A percentile compares a stretch with the other conserved stretches of the same genome.
These are phyloP conservation scores for Ascosphaera pollenicola DNA, from an alignment of 2,329 filamentous ascomycete genomes.

Conservation along the genomic window DNA sequence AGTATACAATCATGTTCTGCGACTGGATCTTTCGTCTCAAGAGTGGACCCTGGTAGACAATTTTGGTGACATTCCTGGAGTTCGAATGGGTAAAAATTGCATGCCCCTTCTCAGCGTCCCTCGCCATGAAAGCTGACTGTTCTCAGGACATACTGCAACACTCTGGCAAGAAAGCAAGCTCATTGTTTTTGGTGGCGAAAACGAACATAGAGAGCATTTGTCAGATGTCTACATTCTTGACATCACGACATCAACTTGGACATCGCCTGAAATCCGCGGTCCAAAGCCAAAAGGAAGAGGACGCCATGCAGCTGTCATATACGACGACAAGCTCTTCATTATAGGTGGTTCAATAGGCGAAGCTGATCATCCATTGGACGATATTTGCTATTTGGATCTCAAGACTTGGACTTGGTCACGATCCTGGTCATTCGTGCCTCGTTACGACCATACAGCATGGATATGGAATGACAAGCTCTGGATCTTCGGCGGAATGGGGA, in stretches of 20 bases:
- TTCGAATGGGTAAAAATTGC: slow-evolving; percentile 59
- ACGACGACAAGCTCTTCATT: slow-evolving; percentile 93
- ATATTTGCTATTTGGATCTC: slow-evolving; percentile 88
- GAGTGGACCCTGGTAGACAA: slow-evolving; percentile 96
- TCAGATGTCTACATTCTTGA: slow-evolving; percentile 94
- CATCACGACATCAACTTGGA: slow-evolving; percentile 85
- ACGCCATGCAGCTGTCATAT: slow-evolving; percentile 76
- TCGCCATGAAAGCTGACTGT: slow-evolving; percentile 4
- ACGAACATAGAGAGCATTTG: slow-evolving; percentile 87
- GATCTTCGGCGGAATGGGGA: slow-evolving; percentile 87
- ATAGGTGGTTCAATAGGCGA: slow-evolving; percentile 89
- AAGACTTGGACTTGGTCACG: slow-evolving; percentile 97
- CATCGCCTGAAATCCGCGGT: slow-evolving; percentile 68
- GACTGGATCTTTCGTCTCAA: slow-evolving; percentile 63
- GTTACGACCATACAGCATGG: slow-evolving; percentile 90
- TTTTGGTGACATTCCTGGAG: slow-evolving; percentile 92
- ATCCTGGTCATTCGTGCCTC: slow-evolving; percentile 81
- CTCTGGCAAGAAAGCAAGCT: slow-evolving; percentile 86
- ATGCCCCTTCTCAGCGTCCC: slow-evolving; percentile 1
- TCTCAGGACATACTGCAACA: slow-evolving; percentile 70
- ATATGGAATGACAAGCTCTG: slow-evolving; percentile 83
- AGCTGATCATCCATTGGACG: slow-evolving; percentile 78
- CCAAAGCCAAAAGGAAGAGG: slow-evolving; percentile 74
- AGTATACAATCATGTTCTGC: slow-evolving; percentile 93
- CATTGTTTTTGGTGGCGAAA: slow-evolving; percentile 94